Conservation (phyloP, 352 stramenopile genomes). For the Phytophthora ramorum region DNA sequence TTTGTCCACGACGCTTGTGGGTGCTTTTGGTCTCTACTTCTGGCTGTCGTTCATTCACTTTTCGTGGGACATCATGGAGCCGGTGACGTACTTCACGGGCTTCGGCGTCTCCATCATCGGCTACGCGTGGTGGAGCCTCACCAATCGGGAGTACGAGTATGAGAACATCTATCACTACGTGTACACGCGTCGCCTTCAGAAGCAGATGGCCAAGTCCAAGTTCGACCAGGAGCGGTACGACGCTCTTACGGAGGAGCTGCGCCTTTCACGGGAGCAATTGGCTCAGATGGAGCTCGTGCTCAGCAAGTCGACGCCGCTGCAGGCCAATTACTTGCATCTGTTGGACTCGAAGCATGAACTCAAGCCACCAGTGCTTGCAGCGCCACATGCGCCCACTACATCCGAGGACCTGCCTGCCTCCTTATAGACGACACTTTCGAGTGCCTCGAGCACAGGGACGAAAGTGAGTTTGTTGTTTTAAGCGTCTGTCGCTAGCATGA, state of each 20-base stretch:
- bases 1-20: conserved; percentile 70
- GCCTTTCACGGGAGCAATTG: conserved; percentile 46
- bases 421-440: conserved; percentile 17
- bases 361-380: conserved; percentile 31
- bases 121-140: conserved; percentile 87
- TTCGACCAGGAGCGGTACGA: conserved; percentile 67
- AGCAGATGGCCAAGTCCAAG: conserved; percentile 60
- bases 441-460: conserved; percentile 6
- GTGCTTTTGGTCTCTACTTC: conserved; percentile 86
- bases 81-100: conserved; percentile 90
- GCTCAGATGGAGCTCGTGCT: conserved; percentile 66
- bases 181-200: conserved; percentile 67
- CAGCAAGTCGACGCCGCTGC: conserved; percentile 65
- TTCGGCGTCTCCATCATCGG: conserved; percentile 81
- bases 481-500: conserved; percentile 22
- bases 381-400: conserved; percentile 8
- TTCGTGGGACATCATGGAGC: conserved; percentile 92
- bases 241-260: conserved; percentile 48
- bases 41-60: conserved; percentile 91
- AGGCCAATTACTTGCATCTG: conserved; percentile 76
- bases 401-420: conserved; percentile 11
- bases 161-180: conserved; percentile 90
- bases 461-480: conserved; percentile 27
- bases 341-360: conserved; percentile 42
- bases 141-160: conserved; percentile 90